Conservation (phyloP, 1,284 basidiomycete genomes). For the Malassezia dermatis region DNA sequence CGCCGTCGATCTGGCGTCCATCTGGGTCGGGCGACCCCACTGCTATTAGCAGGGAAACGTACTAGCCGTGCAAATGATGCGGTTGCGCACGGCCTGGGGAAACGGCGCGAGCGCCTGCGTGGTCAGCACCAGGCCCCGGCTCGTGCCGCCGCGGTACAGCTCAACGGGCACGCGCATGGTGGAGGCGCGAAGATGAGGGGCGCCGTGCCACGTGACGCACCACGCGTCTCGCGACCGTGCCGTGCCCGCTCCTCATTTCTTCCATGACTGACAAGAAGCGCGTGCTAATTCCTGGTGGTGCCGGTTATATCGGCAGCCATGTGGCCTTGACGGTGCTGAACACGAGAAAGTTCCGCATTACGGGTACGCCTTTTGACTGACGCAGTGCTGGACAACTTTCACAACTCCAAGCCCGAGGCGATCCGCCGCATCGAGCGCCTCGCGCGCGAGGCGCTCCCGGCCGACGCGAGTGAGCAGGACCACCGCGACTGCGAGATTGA, state of each 20-base stretch:
- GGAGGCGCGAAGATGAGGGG: neutral
- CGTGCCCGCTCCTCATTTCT: neutral
- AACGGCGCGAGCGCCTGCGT: conserved; percentile 48
- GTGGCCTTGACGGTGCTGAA: conserved; percentile 74
- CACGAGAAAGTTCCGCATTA: conserved; percentile 74
- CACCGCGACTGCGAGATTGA: conserved; percentile 70
- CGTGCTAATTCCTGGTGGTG: conserved; percentile 45
- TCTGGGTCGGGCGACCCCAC: conserved; percentile 75
- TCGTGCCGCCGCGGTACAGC: conserved; percentile 60
- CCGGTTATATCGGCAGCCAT: conserved; percentile 64
- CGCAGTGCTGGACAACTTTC: conserved; percentile 52
- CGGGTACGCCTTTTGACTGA: conserved; percentile 24
- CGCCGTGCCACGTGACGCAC: neutral
- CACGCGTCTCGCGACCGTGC: neutral
- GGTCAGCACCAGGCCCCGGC: conserved; percentile 66
- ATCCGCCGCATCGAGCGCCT: conserved; percentile 66
- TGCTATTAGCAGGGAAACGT: conserved; percentile 48
- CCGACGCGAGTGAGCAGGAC: conserved; percentile 56
- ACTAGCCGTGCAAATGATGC: conserved; percentile 56
- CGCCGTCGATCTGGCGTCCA: conserved; percentile 63
- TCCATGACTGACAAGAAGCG: conserved; percentile 25
- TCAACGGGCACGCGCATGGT: conserved; percentile 12
- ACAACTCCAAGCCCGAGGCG: conserved; percentile 73
- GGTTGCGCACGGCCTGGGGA: conserved; percentile 45
- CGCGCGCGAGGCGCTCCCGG: conserved; percentile 60